Base-by-base conservation (phyloP, 345 rosid species). In the Cardamine occulta region DNA sequence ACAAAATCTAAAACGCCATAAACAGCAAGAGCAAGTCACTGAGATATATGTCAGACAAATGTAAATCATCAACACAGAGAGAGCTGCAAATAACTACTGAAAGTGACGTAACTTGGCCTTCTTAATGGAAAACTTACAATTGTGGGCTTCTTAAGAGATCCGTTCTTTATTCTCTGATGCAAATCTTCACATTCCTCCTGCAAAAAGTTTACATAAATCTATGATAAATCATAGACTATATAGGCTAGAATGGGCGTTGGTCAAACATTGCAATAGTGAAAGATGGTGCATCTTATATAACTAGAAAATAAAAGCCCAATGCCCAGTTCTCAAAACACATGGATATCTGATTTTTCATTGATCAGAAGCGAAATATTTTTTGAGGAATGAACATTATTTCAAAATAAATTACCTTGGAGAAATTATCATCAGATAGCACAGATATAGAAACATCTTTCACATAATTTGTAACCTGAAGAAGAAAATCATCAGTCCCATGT, bases 101-200 rank as follows among this genome's bases (percentile, higher is more conserved):
- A 57, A 71, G 10, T 48, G 13, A 51, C 11, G 39, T 55, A 40
- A 14, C 47, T 45, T 58, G 6, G 8, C 65, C 56, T 55, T 34
- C 52, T 53, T 48, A 53, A 59, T 32, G 15, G 49, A 60, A 13
- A 85, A 82, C 96, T 84, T 86, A 93, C 96, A 80, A 88, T 28
- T 23, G 91, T 83, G 53, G 81, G 89, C 80, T 82, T 88, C 82
- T 85, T 85, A 42, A 83, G 85, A 74, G 79, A 76, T 39, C 88
- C 88, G 62, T 75, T 81, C 60, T 80, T 84, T 21, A 91, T 70
- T 70, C 91, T 86, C 76, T 77, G 83, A 47, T 32, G 61, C 81
- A 93, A 80, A 80, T 91, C 98, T 66, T 81, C 85, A 49, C 97
- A 93, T 77, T 91, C 97, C 80, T 91, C 96, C 97, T 93, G 76